phyloP scores from a whole-genome alignment of 2,329 filamentous ascomycete species.

The Aspergillus sp. region DNA sequence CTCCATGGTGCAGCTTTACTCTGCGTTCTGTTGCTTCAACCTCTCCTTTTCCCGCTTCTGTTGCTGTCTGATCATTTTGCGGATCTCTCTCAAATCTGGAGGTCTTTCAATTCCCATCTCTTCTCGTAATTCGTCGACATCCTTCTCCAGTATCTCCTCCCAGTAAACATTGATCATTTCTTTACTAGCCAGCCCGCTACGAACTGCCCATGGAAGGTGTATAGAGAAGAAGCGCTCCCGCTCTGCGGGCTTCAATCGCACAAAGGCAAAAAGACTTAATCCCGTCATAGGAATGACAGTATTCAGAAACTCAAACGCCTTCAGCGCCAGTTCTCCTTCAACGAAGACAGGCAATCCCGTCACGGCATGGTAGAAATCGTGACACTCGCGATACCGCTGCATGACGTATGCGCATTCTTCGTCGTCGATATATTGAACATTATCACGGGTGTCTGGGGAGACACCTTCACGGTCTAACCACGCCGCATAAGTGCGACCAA shows the following conservation, averaged over 20 bases:
- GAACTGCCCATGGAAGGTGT: slow-evolving; percentile 82
- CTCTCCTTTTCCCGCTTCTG: slow-evolving; percentile 60
- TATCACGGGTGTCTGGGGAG: slow-evolving; percentile 78
- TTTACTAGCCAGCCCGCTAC: slow-evolving; percentile 70
- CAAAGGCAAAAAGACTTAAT: slow-evolving; percentile 69
- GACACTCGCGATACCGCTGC: slow-evolving; percentile 94
- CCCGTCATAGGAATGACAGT: slow-evolving; percentile 94
- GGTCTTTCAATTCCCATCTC: slow-evolving; percentile 83
- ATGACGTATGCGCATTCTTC: slow-evolving; percentile 97
- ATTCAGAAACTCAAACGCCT: slow-evolving; percentile 96
- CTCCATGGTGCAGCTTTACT: neutral
- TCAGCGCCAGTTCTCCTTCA: slow-evolving; percentile 97
- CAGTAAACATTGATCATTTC: slow-evolving; percentile 96
- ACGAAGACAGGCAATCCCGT: slow-evolving; percentile 84
- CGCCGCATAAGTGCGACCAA: slow-evolving; percentile 75
- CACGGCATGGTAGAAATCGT: slow-evolving; percentile 96
- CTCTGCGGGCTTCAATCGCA: slow-evolving; percentile 60
- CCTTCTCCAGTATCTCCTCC: slow-evolving; percentile 86
- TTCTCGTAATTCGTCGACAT: slow-evolving; percentile 69
- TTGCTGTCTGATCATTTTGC: slow-evolving; percentile 65
- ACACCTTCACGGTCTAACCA: slow-evolving; percentile 97
- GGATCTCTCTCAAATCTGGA: slow-evolving; percentile 74
- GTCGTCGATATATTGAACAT: slow-evolving; percentile 87
- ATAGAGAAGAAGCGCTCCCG: slow-evolving; percentile 59
- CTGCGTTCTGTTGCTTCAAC: slow-evolving; percentile 11